These are phyloP conservation scores for Geum urbanum DNA, from an alignment of 306 rosid species.

Conservation along the genomic window DNA sequence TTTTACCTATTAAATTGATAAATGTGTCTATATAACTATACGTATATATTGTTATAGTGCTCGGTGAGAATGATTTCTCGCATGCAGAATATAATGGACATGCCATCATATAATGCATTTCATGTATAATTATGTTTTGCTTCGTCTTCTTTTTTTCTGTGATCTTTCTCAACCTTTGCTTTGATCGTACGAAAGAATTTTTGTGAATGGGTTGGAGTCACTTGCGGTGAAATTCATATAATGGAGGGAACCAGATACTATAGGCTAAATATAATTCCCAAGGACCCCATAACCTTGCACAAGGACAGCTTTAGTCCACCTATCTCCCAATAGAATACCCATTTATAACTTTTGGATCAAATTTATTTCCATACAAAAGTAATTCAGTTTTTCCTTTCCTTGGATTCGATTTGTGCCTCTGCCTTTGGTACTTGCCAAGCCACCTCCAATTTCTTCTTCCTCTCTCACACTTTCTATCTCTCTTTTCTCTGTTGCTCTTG, in stretches of 20 bases:
- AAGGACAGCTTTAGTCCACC: constrained; percentile 47
- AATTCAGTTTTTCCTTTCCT: constrained; percentile 25
- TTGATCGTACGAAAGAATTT: constrained; percentile 48
- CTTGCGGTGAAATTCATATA: neutral
- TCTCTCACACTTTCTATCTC: neutral
- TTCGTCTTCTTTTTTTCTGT: constrained; percentile 12
- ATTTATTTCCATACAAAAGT: constrained; percentile 26
- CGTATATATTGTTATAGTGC: neutral
- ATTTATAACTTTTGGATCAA: constrained; percentile 23
- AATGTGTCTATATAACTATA: too few relatives aligned
- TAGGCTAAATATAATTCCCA: neutral
- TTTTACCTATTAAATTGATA: too few relatives aligned
- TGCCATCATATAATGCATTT: neutral
- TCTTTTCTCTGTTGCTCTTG: constrained; percentile 16
- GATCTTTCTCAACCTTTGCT: constrained; percentile 38
- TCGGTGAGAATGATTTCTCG: constrained; percentile 36
- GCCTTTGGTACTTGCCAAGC: constrained; percentile 38
- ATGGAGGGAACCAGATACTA: neutral
- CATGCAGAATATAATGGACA: constrained; percentile 8
- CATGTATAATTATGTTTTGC: neutral
- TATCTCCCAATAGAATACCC: neutral
- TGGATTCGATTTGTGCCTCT: constrained; percentile 51
- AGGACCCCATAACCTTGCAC: constrained; percentile 39
- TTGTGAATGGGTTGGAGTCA: constrained; percentile 9
- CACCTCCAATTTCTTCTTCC: neutral